Percentiles rank a stretch among this genome's conserved stretches.
Evolutionary conservation across 2,329 filamentous ascomycete species (phyloP).

Genomic region (Trichoderma semiorbis): DNA sequence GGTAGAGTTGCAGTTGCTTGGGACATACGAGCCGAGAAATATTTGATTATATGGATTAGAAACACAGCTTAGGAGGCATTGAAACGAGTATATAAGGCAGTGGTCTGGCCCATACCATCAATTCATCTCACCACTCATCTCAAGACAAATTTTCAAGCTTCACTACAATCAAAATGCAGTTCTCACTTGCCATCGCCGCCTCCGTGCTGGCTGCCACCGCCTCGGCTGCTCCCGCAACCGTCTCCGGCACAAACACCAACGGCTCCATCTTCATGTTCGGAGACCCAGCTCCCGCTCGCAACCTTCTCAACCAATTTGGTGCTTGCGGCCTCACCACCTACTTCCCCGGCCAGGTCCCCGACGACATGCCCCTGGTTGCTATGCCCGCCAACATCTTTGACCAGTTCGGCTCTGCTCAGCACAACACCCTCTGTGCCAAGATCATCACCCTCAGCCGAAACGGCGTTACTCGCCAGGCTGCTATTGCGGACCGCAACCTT

Average conservation of each 20-base stretch:
- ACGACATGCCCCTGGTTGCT: conserved; percentile 9
- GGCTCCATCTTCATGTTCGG: conserved; percentile 18
- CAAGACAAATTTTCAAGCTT: not conserved
- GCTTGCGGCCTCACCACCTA: conserved; percentile 20
- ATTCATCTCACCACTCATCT: not conserved
- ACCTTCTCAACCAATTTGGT: not conserved
- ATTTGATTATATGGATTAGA: not conserved
- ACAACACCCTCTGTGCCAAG: conserved; percentile 17
- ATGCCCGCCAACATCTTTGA: conserved; percentile 14
- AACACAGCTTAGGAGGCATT: not conserved
- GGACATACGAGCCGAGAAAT: not conserved
- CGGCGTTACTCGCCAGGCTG: conserved; percentile 16
- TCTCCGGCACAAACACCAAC: not conserved
- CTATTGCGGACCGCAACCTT: conserved; percentile 17
- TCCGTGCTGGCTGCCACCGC: conserved; percentile 14
- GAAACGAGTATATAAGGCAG: not conserved
- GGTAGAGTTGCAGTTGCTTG: not conserved
- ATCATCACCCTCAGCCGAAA: conserved; percentile 14
- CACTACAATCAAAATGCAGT: conserved; percentile 6
- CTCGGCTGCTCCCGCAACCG: conserved; percentile 1
- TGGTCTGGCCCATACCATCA: not conserved
- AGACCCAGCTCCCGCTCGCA: conserved; percentile 6
- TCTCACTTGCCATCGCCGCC: conserved; percentile 11
- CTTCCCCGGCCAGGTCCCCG: not conserved
- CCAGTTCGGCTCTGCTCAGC: conserved; percentile 13